Conservation (phyloP, 306 rosid genomes). For the Citrullus amarus region DNA sequence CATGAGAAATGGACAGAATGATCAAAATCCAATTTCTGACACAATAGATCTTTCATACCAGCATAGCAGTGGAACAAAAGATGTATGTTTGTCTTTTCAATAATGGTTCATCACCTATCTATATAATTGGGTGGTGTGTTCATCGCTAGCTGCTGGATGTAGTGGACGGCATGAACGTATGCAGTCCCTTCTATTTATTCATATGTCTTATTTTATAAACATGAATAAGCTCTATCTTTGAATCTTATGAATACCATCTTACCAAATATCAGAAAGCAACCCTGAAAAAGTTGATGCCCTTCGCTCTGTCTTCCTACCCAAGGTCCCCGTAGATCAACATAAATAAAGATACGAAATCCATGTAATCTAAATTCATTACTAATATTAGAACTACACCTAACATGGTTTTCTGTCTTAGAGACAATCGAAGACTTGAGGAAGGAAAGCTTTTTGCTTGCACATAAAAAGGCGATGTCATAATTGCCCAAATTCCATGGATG, state of each 20-base stretch:
- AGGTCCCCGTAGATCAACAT: background rate
- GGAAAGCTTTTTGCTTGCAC: constrained; percentile 26
- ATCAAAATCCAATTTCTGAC: constrained; percentile 8
- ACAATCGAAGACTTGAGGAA: constrained; percentile 24
- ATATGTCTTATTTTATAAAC: background rate
- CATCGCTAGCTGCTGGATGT: background rate
- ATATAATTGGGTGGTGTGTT: background rate
- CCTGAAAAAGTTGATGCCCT: background rate
- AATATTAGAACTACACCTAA: background rate
- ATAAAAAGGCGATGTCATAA: constrained; percentile 32
- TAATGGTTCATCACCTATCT: background rate
- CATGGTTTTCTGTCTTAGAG: constrained; percentile 17
- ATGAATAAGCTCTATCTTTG: background rate
- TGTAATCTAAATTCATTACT: background rate
- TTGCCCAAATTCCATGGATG: background rate
- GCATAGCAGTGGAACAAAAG: background rate
- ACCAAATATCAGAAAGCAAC: background rate
- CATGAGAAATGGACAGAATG: background rate
- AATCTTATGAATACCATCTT: background rate
- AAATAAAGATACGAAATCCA: background rate
- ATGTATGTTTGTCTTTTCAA: background rate
- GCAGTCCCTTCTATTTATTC: background rate
- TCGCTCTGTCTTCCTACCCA: background rate
- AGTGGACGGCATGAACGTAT: background rate
- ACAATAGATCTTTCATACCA: background rate